Conservation (phyloP, 306 rosid species). For the Oxytropis ochrocephala region DNA sequence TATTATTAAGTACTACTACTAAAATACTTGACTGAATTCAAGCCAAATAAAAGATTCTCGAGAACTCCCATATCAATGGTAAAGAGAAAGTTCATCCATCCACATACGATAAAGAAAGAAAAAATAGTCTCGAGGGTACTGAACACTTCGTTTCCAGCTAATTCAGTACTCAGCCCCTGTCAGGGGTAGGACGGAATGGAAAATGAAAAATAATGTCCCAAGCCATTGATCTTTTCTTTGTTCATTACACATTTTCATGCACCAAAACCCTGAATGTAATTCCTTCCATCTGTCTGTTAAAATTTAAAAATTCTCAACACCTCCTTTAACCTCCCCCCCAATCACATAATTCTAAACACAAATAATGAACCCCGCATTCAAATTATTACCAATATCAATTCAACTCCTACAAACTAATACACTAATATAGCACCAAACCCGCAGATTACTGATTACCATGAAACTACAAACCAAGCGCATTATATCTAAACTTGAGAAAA, state of each 20-base stretch:
- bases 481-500: background rate
- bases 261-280: background rate
- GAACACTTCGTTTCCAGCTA: background rate
- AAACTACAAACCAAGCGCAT: background rate
- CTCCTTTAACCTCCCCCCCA: background rate
- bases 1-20: background rate
- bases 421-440: background rate
- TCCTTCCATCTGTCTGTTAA: background rate
- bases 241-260: slow-evolving; percentile 6
- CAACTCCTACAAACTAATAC: background rate
- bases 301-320: background rate
- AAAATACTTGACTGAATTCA: background rate
- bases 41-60: background rate
- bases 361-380: background rate
- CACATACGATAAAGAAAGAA: background rate
- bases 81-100: background rate
- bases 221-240: background rate
- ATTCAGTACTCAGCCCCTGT: background rate
- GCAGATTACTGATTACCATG: background rate
- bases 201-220: background rate
- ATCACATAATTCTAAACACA: background rate
- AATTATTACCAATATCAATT: background rate
- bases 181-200: background rate
- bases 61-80: background rate
- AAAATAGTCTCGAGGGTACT: background rate